Base-by-base conservation (phyloP, 257 asterid species). In the Thymus quinquecostatus region DNA sequence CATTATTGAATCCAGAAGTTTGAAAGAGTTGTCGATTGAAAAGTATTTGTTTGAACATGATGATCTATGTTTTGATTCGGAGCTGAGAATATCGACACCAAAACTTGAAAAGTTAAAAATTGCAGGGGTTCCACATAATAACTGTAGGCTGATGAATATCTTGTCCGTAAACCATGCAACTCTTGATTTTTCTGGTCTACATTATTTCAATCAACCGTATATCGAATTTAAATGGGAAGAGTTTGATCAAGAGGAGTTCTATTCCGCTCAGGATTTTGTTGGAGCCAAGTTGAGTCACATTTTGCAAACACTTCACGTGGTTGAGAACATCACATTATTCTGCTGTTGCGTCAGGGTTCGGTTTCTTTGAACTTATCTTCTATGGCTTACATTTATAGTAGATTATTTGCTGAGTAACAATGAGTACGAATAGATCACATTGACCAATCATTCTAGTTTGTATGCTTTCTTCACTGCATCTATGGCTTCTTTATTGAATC, bases 371-470 rank as follows among this genome's bases (percentile, higher is more conserved):
- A 55, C 34, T 21, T 55, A 55, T 55, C n/a, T 28, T 28, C 60
- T 28, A 27, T 28, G 60, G 36, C 60, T 55, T 55, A 55, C 60
- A 8, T 8, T 27, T 27, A 55, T 55, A 1, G 27, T 21, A 21
- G 32, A 7, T 51, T 51, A 6, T 1, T 4, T 14, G 2, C 60
- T 7, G 34, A 54, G 60, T 2, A 27, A 55, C 36, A 28, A 55
- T 8, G 60, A 28, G n/a, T 27, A 81, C 68, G 27, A 51, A 6
- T 14, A 14, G 58, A 51, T 14, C 58, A 51, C 58, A 21, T 51
- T 51, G 1, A 51, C 11, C 58, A 51, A 49, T 14, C 32, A 21
- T 51, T 51, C 11, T 14, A 6, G 58, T 6, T 51, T 14, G 58
- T 14, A 51, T 51, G 58, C 32, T 51, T 21, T 6, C 30, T 51